Evolutionary conservation across 148 eudicot species (phyloP), one percentile per base, ranked within the genome.

Genomic region (Simmondsia chinensis): DNA sequence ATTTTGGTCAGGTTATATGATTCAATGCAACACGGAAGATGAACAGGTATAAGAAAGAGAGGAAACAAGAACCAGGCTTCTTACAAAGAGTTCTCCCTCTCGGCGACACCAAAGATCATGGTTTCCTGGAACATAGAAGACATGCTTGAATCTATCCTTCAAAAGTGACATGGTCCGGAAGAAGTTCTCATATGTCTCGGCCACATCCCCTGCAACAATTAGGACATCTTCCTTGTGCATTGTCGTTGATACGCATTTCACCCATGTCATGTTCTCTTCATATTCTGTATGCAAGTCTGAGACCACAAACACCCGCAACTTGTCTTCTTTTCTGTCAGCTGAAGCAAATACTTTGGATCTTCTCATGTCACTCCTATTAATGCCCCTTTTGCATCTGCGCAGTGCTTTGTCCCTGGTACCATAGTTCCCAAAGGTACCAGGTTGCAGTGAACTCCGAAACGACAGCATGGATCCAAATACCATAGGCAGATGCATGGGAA

Each of bases 271-370:
- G 54, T 79, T 79, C 56, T 79, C 87, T n/a, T 57, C 43, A 58
- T 79, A 79, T 39, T 79, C 87, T 11, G 82, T 75, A 52, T 72
- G 87, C 76, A 79, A 63, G 56, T 79, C 87, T 4, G 87, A 79
- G 22, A 79, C 39, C 33, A 72, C 76, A 63, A 68, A 75, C 8
- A 79, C 76, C 19, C 76, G 69, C n/a, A 33, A 16, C 26, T 52
- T 56, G 39, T 23, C 48, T 20, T 16, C 42, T 23, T 67, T 31
- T 37, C 13, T 53, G 23, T 33, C 19, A 27, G 19, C 47, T 23
- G 26, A 59, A 37, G 63, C 44, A 28, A 4, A 43, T 41, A 72
- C 38, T 33, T 38, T 50, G 11, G 60, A 36, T 39, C 61, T 55
- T 35, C 13, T 59, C 4, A 31, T 30, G 47, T 39, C 60, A 29